These are phyloP conservation scores for Penicillium sp. DNA, from an alignment of 2,329 filamentous ascomycete species.

Conservation along the genomic window DNA sequence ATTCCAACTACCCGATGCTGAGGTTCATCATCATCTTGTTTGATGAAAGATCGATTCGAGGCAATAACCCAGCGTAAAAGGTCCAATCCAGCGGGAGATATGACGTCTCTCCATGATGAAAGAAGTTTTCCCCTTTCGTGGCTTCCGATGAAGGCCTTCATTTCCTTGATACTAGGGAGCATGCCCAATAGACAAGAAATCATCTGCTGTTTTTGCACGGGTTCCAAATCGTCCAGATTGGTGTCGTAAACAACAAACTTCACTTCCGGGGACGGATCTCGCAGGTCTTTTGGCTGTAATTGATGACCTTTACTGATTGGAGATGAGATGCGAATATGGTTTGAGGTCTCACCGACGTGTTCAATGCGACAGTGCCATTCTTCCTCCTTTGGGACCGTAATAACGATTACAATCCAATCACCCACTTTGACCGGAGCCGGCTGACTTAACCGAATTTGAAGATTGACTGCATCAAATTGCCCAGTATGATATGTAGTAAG, in stretches of 20 bases:
- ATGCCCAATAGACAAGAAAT: slow-evolving; percentile 41
- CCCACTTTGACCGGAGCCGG: slow-evolving; percentile 45
- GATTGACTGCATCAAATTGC: slow-evolving; percentile 20
- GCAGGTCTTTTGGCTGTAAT: neutral
- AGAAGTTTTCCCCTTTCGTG: slow-evolving; percentile 38
- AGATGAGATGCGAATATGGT: slow-evolving; percentile 42
- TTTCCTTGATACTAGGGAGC: slow-evolving; percentile 40
- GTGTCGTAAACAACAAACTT: slow-evolving; percentile 35
- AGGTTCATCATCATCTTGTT: slow-evolving; percentile 59
- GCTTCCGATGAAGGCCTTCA: slow-evolving; percentile 47
- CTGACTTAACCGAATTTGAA: slow-evolving; percentile 45
- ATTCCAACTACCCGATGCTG: slow-evolving; percentile 63
- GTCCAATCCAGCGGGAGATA: slow-evolving; percentile 66
- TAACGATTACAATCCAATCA: slow-evolving; percentile 53
- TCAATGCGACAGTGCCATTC: slow-evolving; percentile 52
- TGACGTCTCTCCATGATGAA: slow-evolving; percentile 55
- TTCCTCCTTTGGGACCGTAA: neutral
- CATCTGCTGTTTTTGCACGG: slow-evolving; percentile 27
- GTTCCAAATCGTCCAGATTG: slow-evolving; percentile 43
- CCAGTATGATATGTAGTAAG: neutral
- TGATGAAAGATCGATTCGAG: slow-evolving; percentile 83
- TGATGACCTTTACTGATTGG: slow-evolving; percentile 21
- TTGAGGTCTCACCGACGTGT: slow-evolving; percentile 46
- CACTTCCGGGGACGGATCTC: slow-evolving; percentile 1
- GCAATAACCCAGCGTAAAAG: slow-evolving; percentile 85